Base-by-base conservation (phyloP, 2,329 filamentous ascomycete species). In the Colletotrichum orchidophilum region DNA sequence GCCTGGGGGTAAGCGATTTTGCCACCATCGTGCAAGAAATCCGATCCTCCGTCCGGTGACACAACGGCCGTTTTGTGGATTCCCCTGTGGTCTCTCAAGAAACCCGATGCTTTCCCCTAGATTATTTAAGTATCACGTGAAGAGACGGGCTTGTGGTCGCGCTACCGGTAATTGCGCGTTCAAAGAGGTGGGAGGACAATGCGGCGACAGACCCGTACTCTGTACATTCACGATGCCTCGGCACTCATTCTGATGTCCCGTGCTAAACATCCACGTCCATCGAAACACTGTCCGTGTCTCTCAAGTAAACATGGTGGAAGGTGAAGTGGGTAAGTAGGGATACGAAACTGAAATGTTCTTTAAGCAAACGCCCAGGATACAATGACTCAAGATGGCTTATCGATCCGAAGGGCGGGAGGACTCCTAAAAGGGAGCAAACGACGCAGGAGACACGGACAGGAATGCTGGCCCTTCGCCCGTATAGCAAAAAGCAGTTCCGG, bases 21-120 rank as follows among this genome's bases (percentile, higher is more conserved):
- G 63, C 67, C 55, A 70, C 67, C 63, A 57, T 66, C 21, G 55
- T 50, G 29, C 64, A 62, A 70, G 46, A 59, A 68, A 46, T 26
- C 27, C 24, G 29, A 66, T 69, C 54, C 27, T 54, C 35, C 62
- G 46, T 39, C 53, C 55, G 54, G 33, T 62, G 55, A 27, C 42
- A 60, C 18, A 29, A 29, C 27, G 53, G 61, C 15, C 27, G 33
- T 66, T 66, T 54, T 66, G 54, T 49, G 63, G 66, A 3, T n/a
- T 64, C 46, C 39, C 13, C 66, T 13, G 54, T n/a, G n/a, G 54
- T 60, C 42, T 33, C 24, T 31, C 31, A 15, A 61, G 49, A 24
- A 35, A 27, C 24, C n/a, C n/a, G n/a, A n/a, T n/a, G n/a, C n/a
- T n/a, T n/a, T n/a, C n/a, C n/a, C n/a, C n/a, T n/a, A n/a, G n/a